A percentile compares a stretch with the other conserved stretches of the same genome.
These are phyloP conservation scores for Paramecium primaurelia DNA, from an alignment of 73 alveolate genomes.

Conservation along the genomic window DNA sequence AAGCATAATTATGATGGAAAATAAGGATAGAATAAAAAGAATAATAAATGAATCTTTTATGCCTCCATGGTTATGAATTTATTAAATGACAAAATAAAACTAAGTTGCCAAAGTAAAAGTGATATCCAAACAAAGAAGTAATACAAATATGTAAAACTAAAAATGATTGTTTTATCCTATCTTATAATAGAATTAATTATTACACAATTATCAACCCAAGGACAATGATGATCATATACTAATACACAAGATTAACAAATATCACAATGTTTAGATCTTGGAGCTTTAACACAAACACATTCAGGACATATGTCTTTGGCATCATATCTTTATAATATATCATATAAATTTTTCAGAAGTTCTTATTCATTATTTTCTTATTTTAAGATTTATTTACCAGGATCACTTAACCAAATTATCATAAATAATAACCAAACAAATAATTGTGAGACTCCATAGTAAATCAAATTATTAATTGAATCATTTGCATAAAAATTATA, in stretches of 20 bases:
- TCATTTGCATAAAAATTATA: background rate
- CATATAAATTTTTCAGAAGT: background rate
- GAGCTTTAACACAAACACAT: background rate
- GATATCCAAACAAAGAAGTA: background rate
- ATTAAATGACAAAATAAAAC: background rate
- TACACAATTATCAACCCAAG: conserved; percentile 72
- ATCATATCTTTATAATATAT: background rate
- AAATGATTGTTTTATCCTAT: background rate
- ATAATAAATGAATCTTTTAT: background rate
- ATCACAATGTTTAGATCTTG: conserved; percentile 74
- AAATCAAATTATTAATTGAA: background rate
- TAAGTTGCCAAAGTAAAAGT: background rate
- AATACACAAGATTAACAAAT: conserved; percentile 71
- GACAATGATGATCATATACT: conserved; percentile 79
- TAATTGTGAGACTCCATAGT: background rate
- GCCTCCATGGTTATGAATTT: background rate
- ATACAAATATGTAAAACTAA: background rate
- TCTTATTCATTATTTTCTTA: background rate
- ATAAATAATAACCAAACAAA: background rate
- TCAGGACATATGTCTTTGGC: conserved; percentile 33
- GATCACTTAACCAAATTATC: background rate
- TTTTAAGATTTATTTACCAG: background rate
- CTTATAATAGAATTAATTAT: background rate
- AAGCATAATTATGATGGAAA: background rate
- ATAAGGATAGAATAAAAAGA: background rate